Base-by-base conservation (phyloP, 371 early-diverging fungal species). In the Mucor ambiguus region DNA sequence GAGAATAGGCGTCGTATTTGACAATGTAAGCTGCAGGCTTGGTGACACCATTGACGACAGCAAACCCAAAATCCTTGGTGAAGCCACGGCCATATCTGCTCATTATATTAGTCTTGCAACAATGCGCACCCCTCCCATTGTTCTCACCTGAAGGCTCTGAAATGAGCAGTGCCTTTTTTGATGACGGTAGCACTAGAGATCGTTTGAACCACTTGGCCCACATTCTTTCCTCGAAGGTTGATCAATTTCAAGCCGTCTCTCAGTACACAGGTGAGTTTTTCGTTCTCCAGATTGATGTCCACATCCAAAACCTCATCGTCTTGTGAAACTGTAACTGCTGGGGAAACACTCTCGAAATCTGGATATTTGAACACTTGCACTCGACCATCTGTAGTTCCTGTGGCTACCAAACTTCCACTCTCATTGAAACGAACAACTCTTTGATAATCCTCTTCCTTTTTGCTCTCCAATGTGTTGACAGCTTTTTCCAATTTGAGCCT, bases 331-430 rank as follows among this genome's bases (percentile, higher is more conserved):
- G 56, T 24, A 5, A 73, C 66, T 3, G 71, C 57, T 10, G 60
- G 37, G 2, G 64, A 58, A 52, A 64, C 10, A 10, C 60, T 22
- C 22, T 68, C 64, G 8, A 70, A 52, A 12, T 76, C 82, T n/a
- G 89, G 88, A 63, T 86, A 89, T 26, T 75, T 79, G 32, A 87
- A 71, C 16, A 89, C 73, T 6, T 85, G 72, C 14, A 88, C 80
- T 22, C 82, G 78, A 9, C 91, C 90, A 63, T 90, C 87, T 4
- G 91, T 86, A 33, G 90, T 81, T 2, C 90, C 91, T 14, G 85
- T 83, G 5, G 87, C 90, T 24, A 91, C 56, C 48, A 88, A 66
- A n/a, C 64, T 73, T 10, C 91, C 91, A 64, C 83, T 83, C 38
- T 74, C 61, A 66, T 73, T 84, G 67, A 85, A 86, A 2, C 85